Evolutionary conservation across 1,284 basidiomycete genomes (phyloP).

Genomic region (Leccinum subatratum): DNA sequence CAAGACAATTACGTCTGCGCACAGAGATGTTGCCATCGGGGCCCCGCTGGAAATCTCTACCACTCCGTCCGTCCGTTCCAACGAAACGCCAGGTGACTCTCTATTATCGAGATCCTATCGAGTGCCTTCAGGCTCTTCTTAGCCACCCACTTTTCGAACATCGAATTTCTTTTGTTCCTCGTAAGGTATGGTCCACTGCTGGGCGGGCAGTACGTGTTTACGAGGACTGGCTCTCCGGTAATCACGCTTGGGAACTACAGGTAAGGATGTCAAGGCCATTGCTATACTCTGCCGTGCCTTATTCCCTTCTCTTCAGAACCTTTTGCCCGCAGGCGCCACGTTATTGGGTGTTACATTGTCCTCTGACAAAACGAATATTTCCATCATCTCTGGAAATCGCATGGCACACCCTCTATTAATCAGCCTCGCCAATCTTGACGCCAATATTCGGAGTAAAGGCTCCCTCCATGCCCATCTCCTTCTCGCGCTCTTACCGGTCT

Average conservation of each 20-base stretch:
- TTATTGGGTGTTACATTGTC: neutral
- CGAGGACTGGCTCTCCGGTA: neutral
- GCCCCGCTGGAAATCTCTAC: neutral
- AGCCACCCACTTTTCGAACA: neutral
- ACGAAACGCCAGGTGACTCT: neutral
- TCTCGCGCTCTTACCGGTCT: neutral
- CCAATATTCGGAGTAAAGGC: neutral
- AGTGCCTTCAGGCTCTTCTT: constrained; percentile 1
- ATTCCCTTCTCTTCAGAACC: neutral
- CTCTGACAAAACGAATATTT: neutral
- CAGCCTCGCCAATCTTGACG: neutral
- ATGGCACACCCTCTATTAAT: neutral
- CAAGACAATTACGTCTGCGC: neutral
- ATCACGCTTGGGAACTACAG: constrained; percentile 6
- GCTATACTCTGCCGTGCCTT: neutral
- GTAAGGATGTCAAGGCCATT: neutral
- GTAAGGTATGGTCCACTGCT: neutral
- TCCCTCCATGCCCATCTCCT: neutral
- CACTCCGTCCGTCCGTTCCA: neutral
- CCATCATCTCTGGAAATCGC: neutral
- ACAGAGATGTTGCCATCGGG: neutral
- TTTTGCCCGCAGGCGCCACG: neutral
- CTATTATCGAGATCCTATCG: neutral
- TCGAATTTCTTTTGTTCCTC: constrained; percentile 1
- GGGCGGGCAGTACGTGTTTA: neutral